Evolutionary conservation across 1,139 yeast genomes (phyloP), one percentile per base, ranked within the genome.

Genomic region (Kodamaea suecica): DNA sequence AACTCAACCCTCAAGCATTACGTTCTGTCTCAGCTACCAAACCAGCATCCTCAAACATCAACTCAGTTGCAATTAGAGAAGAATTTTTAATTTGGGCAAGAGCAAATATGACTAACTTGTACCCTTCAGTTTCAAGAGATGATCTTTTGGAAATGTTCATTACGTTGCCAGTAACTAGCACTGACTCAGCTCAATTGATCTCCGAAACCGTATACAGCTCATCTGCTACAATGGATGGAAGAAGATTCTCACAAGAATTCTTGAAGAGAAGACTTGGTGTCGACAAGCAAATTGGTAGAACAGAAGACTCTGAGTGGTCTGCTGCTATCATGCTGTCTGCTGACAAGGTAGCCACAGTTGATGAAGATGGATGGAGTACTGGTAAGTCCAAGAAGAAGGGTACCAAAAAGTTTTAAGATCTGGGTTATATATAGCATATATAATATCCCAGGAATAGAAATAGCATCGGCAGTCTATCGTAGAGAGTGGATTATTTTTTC

Each of bases 121-220:
- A 85, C 52, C 76, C 82, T 4, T 81, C 87, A 14, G 92, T 88
- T 28, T 75, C 84, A 17, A 70, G 70, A 34, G 83, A 80, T 44
- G 96, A 85, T 53, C 78, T 92, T 36, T 66, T 92, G 39, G 82
- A 85, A 41, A 82, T 92, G 58, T 73, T 92, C 49, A 66, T 88
- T 39, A 80, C 90, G 36, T 73, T 92, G 44, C 97, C 97, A 25
- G 63, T 77, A 12, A 57, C 54, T 27, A 77, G 78, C 31, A 49
- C 70, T 5, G 96, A 88, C 48, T 79, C 95, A 1, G 70, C 74
- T 32, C 95, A 83, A 55, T 85, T 92, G 54, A 88, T 92, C 53
- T 82, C 95, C 3, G 98, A 92, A 56, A 86, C 97, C 10, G 80
- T 92, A 42, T 90, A 88, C 61, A 80, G 94, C 33, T 85, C 92